Evolutionary conservation across 805 yeast species (phyloP).

Genomic region (Blastobotrys chiropterorum): DNA sequence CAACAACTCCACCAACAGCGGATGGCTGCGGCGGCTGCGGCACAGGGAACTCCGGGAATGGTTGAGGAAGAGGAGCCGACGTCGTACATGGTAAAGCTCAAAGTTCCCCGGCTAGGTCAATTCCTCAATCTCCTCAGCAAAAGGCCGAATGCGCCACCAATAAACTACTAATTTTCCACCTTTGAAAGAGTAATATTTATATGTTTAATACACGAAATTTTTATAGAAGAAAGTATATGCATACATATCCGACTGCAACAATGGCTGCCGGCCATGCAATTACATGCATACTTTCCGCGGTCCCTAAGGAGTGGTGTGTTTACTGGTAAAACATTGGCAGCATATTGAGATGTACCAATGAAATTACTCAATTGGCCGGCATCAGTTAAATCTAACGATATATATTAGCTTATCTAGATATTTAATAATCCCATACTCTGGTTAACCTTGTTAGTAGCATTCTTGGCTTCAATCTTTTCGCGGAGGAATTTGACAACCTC

Average conservation of each 20-base stretch:
- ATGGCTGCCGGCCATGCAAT: too few relatives aligned
- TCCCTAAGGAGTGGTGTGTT: not conserved
- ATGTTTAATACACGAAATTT: not conserved
- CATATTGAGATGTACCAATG: not conserved
- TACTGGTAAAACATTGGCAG: not conserved
- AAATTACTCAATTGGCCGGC: too few relatives aligned
- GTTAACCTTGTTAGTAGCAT: slow-evolving; percentile 10
- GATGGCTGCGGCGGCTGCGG: slow-evolving; percentile 1
- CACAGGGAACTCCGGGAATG: slow-evolving; percentile 1
- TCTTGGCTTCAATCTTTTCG: slow-evolving; percentile 36
- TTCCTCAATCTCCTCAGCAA: not conserved
- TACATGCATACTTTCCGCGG: not conserved
- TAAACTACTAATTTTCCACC: not conserved
- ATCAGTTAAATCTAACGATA: too few relatives aligned
- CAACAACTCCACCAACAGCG: slow-evolving; percentile 7
- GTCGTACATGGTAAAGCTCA: slow-evolving; percentile 1
- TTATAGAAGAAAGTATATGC: not conserved
- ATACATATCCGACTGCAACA: not conserved
- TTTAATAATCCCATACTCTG: slow-evolving; percentile 12
- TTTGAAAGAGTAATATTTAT: not conserved
- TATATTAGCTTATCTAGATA: slow-evolving; percentile 2
- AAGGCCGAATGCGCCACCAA: not conserved
- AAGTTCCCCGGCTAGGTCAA: not conserved
- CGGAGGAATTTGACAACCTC: slow-evolving; percentile 52
- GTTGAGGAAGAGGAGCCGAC: not conserved